Percentiles rank a stretch among this genome's conserved stretches.
These are phyloP conservation scores for Colletotrichum sp. DNA, from an alignment of 2,329 filamentous ascomycete species.

Conservation along the genomic window DNA sequence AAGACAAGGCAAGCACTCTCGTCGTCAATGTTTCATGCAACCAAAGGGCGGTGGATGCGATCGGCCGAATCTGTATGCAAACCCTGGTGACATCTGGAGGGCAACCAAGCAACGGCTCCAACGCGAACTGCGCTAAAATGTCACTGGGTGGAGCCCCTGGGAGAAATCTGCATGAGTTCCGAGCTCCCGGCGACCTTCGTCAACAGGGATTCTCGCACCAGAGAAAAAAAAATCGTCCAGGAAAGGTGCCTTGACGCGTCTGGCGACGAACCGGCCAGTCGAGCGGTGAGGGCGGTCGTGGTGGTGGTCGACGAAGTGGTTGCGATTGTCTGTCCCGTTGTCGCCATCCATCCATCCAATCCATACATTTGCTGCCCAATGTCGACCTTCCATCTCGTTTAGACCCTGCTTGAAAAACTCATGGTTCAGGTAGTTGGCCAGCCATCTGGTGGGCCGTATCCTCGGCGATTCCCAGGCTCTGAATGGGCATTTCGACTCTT, in stretches of 20 bases:
- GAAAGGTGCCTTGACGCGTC: constrained; percentile 10
- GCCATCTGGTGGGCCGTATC: constrained; percentile 14
- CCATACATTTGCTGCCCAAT: constrained; percentile 13
- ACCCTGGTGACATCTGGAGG: background rate
- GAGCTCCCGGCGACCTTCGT: constrained; percentile 6
- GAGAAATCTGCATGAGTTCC: constrained; percentile 12
- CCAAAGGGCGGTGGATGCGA: constrained; percentile 18
- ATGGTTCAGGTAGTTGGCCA: constrained; percentile 13
- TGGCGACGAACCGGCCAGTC: background rate
- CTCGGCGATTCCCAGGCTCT: constrained; percentile 10
- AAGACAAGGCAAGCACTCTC: background rate
- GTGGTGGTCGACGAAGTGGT: background rate
- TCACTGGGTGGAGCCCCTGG: constrained; percentile 2
- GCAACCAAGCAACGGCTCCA: background rate
- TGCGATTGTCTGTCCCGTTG: background rate
- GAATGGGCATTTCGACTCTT: background rate
- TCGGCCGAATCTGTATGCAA: constrained; percentile 6
- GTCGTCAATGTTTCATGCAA: constrained; percentile 19
- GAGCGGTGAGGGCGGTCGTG: background rate
- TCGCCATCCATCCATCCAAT: background rate
- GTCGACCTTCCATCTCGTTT: background rate
- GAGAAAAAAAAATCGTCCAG: background rate
- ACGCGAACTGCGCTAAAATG: constrained; percentile 18
- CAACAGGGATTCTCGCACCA: background rate
- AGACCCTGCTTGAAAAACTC: background rate